These are phyloP conservation scores for Closterium sp. DNA, from an alignment of 139 green algal species.

Conservation along the genomic window DNA sequence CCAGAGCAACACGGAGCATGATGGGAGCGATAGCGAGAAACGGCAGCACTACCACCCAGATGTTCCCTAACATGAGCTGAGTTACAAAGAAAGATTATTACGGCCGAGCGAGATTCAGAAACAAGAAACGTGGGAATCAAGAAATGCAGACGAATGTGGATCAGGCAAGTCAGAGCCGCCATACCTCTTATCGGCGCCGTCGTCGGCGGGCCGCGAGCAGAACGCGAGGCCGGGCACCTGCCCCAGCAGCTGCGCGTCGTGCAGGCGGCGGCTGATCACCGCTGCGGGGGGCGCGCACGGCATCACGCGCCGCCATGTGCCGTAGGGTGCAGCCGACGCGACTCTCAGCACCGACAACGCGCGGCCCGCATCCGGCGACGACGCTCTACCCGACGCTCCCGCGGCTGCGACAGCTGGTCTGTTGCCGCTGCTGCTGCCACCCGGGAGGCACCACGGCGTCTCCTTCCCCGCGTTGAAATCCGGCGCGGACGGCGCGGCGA, in stretches of 20 bases:
- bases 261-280: neutral
- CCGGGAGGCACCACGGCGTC: neutral
- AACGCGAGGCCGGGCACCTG: neutral
- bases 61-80: slow-evolving; percentile 3
- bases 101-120: neutral
- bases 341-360: neutral
- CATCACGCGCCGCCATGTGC: neutral
- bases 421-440: neutral
- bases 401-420: too few relatives aligned
- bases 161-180: neutral
- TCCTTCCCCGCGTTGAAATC: neutral
- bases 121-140: neutral
- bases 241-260: neutral
- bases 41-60: neutral
- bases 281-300: neutral
- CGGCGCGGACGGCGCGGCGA: neutral
- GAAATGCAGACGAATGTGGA: neutral
- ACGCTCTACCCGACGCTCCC: neutral
- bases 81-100: neutral
- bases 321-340: neutral
- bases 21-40: neutral
- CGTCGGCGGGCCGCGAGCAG: neutral
- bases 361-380: neutral
- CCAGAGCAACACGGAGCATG: neutral
- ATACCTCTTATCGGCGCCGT: neutral